A percentile compares a stretch with the other conserved stretches of the same genome.
phyloP scores from a whole-genome alignment of 2,329 filamentous ascomycete genomes.

The Aspergillus sojae region DNA sequence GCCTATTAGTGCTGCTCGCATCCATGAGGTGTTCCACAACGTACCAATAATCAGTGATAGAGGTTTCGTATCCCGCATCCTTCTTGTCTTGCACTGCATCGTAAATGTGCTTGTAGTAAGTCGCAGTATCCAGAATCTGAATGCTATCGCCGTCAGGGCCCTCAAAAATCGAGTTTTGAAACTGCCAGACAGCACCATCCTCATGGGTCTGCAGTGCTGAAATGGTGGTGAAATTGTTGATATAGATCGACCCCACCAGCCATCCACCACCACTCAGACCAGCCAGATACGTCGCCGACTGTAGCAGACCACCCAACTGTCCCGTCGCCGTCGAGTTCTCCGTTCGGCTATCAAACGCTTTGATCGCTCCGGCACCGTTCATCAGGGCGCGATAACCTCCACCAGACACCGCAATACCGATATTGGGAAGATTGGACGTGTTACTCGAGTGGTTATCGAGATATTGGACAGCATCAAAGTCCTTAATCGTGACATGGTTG shows the following conservation, averaged over 20 bases:
- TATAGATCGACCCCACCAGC: constrained; percentile 79
- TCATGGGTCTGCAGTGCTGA: constrained; percentile 36
- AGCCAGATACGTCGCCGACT: constrained; percentile 78
- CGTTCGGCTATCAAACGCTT: constrained; percentile 78
- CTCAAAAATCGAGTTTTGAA: constrained; percentile 52
- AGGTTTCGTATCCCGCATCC: constrained; percentile 66
- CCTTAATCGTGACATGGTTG: constrained; percentile 69
- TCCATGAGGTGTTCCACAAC: constrained; percentile 1
- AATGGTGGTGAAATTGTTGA: constrained; percentile 77
- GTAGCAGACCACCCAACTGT: constrained; percentile 78
- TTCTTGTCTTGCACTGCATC: constrained; percentile 63
- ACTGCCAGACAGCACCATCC: constrained; percentile 30
- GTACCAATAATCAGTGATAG: constrained; percentile 83
- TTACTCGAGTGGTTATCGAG: constrained; percentile 64
- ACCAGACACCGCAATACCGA: constrained; percentile 78
- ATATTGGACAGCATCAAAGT: constrained; percentile 75
- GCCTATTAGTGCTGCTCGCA: background rate
- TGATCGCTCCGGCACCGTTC: constrained; percentile 79
- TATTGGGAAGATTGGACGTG: constrained; percentile 63
- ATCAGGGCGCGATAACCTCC: constrained; percentile 87
- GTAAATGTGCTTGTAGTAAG: constrained; percentile 66
- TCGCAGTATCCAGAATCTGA: constrained; percentile 49
- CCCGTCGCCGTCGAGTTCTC: constrained; percentile 62
- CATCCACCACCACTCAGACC: constrained; percentile 84
- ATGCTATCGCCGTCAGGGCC: constrained; percentile 41